Evolutionary conservation across 208 protist genomes (phyloP).

Genomic region (Trypanosoma platydactyli): DNA sequence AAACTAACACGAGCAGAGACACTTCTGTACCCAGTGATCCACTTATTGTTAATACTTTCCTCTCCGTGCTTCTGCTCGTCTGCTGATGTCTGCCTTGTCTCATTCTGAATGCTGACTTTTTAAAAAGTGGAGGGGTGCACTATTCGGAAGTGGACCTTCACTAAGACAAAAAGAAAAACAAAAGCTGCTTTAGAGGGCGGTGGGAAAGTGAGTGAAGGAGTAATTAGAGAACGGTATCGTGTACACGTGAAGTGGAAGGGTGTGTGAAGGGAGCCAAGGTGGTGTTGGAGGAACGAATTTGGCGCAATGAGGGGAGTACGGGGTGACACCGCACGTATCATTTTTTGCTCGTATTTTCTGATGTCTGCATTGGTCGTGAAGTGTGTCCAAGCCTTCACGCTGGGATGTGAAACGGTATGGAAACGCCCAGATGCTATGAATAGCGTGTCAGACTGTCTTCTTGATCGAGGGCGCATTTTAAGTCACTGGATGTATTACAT

Average conservation of each 20-base stretch:
- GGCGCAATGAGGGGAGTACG: neutral
- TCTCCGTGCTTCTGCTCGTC: neutral
- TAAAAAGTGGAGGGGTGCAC: neutral
- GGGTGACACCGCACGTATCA: neutral
- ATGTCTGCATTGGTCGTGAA: conserved; percentile 16
- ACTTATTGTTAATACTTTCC: conserved; percentile 1
- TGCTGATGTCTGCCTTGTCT: neutral
- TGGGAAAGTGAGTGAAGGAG: neutral
- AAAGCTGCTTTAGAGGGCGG: neutral
- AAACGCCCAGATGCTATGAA: conserved; percentile 43
- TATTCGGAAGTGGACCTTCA: neutral
- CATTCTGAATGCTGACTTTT: neutral
- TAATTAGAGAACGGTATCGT: neutral
- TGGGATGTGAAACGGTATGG: conserved; percentile 76
- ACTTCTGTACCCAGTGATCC: neutral
- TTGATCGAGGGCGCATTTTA: conserved; percentile 49
- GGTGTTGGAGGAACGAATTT: neutral
- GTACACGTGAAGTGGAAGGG: neutral
- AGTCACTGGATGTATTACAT: conserved; percentile 70
- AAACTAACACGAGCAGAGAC: neutral
- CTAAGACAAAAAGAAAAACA: conserved; percentile 11
- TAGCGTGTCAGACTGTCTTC: conserved; percentile 51
- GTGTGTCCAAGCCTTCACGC: conserved; percentile 1
- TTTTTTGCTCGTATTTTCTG: conserved; percentile 2
- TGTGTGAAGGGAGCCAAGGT: neutral